Evolutionary conservation across 768 basidiomycete species (phyloP).

Genomic region (Megacollybia marginata): DNA sequence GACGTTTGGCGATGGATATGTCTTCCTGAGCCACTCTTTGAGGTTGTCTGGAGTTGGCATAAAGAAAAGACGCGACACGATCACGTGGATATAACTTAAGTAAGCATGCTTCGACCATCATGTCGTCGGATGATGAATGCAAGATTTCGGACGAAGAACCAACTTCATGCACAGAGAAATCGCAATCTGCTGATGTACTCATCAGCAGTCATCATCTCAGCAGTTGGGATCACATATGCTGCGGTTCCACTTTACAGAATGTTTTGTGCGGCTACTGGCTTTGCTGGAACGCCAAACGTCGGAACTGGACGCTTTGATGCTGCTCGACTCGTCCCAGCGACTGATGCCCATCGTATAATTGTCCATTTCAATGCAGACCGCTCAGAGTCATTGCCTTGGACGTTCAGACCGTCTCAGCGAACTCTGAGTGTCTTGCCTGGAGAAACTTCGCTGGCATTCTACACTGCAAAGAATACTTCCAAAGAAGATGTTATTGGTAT

Average conservation of each 20-base stretch:
- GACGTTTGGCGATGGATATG: background rate
- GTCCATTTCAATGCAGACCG: constrained; percentile 95
- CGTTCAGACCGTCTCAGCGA: constrained; percentile 86
- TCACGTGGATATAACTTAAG: too few species aligned
- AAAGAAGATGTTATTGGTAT: constrained; percentile 92
- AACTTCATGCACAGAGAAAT: constrained; percentile 35
- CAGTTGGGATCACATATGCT: constrained; percentile 87
- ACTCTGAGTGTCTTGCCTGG: constrained; percentile 88
- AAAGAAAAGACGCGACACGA: too few species aligned
- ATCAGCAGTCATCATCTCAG: constrained; percentile 70
- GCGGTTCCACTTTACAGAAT: constrained; percentile 96
- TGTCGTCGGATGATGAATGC: too few species aligned
- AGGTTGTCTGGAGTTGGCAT: too few species aligned
- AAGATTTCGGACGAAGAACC: background rate
- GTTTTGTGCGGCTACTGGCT: constrained; percentile 97
- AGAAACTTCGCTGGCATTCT: constrained; percentile 95
- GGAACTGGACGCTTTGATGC: constrained; percentile 80
- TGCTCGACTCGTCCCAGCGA: constrained; percentile 74
- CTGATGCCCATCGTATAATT: constrained; percentile 68
- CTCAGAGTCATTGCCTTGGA: constrained; percentile 87
- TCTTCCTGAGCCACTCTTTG: too few species aligned
- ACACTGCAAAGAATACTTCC: constrained; percentile 83
- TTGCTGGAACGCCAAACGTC: constrained; percentile 89
- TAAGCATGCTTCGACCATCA: too few species aligned
- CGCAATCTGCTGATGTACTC: constrained; percentile 78